These are phyloP conservation scores for Leucocoprinus sp. DNA, from an alignment of 768 basidiomycete species.

Conservation along the genomic window DNA sequence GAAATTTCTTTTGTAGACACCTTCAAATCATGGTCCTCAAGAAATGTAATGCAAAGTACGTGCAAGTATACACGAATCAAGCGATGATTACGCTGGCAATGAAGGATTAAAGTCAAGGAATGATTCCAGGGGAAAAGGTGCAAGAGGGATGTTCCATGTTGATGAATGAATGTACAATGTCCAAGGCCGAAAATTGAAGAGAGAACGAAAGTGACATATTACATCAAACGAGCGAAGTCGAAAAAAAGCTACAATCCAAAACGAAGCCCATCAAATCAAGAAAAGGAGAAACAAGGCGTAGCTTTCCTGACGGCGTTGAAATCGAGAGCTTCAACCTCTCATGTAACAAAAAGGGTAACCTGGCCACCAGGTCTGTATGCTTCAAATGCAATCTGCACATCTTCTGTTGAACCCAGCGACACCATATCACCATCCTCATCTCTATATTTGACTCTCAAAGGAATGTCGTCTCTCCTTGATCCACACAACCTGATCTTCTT, in stretches of 20 bases:
- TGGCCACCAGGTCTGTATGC: constrained; percentile 71
- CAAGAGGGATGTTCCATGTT: background rate
- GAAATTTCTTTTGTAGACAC: too few species aligned
- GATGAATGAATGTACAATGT: constrained; percentile 10
- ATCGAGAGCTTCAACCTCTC: constrained; percentile 17
- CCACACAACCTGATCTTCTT: constrained; percentile 92
- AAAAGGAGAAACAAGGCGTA: background rate
- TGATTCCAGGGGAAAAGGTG: constrained; percentile 3
- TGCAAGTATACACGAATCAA: too few species aligned
- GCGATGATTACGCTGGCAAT: too few species aligned
- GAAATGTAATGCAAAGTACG: too few species aligned
- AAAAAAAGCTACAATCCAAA: background rate
- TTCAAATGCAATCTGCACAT: constrained; percentile 92
- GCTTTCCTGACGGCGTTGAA: background rate
- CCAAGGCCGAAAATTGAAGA: background rate
- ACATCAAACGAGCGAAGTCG: constrained; percentile 1
- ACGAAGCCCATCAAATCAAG: constrained; percentile 9
- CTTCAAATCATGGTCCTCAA: too few species aligned
- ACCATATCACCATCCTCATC: constrained; percentile 93
- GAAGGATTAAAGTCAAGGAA: too few species aligned
- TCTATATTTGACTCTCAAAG: constrained; percentile 78
- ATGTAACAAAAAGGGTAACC: constrained; percentile 75
- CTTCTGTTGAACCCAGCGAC: constrained; percentile 82
- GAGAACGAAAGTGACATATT: background rate
- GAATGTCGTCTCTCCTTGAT: constrained; percentile 69